Base-by-base conservation (phyloP, 2,329 filamentous ascomycete species). In the Dendrostoma leiphaemia region DNA sequence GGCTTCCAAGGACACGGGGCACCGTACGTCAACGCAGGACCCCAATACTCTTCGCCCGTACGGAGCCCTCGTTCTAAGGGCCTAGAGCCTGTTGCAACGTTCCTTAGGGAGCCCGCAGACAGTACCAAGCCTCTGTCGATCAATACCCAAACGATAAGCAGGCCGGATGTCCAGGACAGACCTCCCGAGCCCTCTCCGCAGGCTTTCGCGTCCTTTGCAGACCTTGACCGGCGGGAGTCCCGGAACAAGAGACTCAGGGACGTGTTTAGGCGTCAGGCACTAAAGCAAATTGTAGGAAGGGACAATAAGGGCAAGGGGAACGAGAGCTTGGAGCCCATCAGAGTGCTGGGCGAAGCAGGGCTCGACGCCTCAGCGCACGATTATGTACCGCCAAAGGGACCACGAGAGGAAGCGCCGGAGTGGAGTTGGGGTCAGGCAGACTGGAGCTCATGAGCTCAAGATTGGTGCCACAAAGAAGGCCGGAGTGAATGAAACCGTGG, bases 371-470 rank as follows among this genome's bases (percentile, higher is more conserved):
- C 35, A 6, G 32, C 46, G 4, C 46, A 48, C 15, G 46, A 32
- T 5, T 43, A 51, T 38, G 21, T 51, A 43, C 46, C 46, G 2
- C 46, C 46, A 1, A 37, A 28, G n/a, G 44, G 34, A 13, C 15
- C 32, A 12, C 13, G 29, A 3, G 29, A 37, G 5, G 40, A 34
- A 19, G 29, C 37, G 15, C n/a, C 37, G 13, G 24, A 51, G n/a
- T 55, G 53, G 53, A 51, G 53, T 19, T 51, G 46, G 34, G 48
- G 48, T 3, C 50, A 35, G 10, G 53, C 48, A 19, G 34, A 37
- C 15, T 35, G 19, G 12, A 28, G 9, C 7, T 38, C 24, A 5
- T 19, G n/a, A 17, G 24, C n/a, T 4, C 2, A 12, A 12, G 17
- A 13, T 48, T 13, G 8, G 19, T 48, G 38, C 19, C 15, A n/a